Evolutionary conservation across 495 filamentous ascomycete species (phyloP), one percentile per base, ranked within the genome.

Genomic region (Chaetomium tenue): DNA sequence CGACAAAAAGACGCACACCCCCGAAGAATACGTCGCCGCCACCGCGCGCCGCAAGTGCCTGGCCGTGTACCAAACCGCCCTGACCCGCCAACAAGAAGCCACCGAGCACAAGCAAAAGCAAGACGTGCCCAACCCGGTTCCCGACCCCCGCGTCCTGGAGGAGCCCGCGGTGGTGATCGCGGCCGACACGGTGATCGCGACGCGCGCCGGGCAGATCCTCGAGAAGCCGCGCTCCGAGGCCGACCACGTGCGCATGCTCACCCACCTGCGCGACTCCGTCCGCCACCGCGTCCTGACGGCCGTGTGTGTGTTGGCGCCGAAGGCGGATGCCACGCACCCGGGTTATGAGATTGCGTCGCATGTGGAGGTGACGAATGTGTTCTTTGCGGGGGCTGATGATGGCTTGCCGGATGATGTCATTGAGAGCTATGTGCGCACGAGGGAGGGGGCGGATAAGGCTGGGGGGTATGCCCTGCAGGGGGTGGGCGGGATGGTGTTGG

Each of bases 381-480:
- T 78, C 68, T 98, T 98, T 78, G 78, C 77, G 56, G 82, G 80
- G 51, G 87, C 89, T 30, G 86, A 85, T 63, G 91, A 97, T 75
- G 93, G 96, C 26, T 70, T 96, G 76, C 74, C 78, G 1, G 80
- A 82, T 51, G 78, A 80, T 48, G 80, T 81, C 6, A 86, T 98
- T 37, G 74, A 89, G 73, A 84, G 87, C 28, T 98, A 98, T 80
- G 92, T 98, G 61, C 81, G 81, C 64, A 98, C 93, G 40, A 81
- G 95, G 48, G 95, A 98, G 79, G 94, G 95, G 1, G 91, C 82
- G 26, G 94, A 98, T 76, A 98, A 98, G 82, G 95, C 94, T 0
- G 94, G 94, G 1, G 95, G 94, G 0, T 98, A 98, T 77, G 95
- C 91, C 12, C 81, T 98, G 50, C 94, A 98, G 76, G 93, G 93